Evolutionary conservation across 2,329 filamentous ascomycete genomes (phyloP).

Genomic region (Phialemoniopsis sp.): DNA sequence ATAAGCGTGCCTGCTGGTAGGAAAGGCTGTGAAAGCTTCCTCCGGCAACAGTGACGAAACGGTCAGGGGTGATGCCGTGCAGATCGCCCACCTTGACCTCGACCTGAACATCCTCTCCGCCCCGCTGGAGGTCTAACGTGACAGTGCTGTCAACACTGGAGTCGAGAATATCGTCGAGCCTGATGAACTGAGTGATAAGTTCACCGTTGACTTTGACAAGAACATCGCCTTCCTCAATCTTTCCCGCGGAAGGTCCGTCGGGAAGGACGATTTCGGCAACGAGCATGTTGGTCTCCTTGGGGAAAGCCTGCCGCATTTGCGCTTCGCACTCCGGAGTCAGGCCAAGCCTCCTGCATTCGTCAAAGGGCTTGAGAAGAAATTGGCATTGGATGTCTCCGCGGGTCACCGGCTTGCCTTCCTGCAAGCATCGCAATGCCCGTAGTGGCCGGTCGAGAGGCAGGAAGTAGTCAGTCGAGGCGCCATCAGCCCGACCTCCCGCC

Average conservation of each 20-base stretch:
- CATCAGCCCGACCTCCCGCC: constrained; percentile 88
- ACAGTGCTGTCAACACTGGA: constrained; percentile 78
- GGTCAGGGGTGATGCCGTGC: constrained; percentile 91
- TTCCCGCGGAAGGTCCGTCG: constrained; percentile 78
- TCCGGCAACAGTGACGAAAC: constrained; percentile 90
- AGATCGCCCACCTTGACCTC: constrained; percentile 84
- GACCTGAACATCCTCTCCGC: constrained; percentile 81
- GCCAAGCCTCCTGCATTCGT: constrained; percentile 88
- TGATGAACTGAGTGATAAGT: constrained; percentile 88
- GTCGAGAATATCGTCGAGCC: constrained; percentile 87
- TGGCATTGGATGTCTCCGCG: constrained; percentile 97
- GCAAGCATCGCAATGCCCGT: constrained; percentile 82
- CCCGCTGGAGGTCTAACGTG: constrained; percentile 78
- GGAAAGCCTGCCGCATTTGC: constrained; percentile 75
- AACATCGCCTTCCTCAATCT: constrained; percentile 92
- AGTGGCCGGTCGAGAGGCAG: constrained; percentile 87
- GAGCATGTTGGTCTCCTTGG: constrained; percentile 93
- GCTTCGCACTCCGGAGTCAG: constrained; percentile 84
- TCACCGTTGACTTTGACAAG: constrained; percentile 91
- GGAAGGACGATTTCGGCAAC: constrained; percentile 94
- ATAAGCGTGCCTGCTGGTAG: constrained; percentile 95
- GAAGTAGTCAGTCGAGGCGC: constrained; percentile 97
- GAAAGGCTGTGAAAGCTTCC: constrained; percentile 95
- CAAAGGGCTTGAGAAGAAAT: constrained; percentile 94
- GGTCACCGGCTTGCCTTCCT: constrained; percentile 68